Conservation (phyloP, 108 stramenopile species). For the Aureococcus anophagefferens region DNA sequence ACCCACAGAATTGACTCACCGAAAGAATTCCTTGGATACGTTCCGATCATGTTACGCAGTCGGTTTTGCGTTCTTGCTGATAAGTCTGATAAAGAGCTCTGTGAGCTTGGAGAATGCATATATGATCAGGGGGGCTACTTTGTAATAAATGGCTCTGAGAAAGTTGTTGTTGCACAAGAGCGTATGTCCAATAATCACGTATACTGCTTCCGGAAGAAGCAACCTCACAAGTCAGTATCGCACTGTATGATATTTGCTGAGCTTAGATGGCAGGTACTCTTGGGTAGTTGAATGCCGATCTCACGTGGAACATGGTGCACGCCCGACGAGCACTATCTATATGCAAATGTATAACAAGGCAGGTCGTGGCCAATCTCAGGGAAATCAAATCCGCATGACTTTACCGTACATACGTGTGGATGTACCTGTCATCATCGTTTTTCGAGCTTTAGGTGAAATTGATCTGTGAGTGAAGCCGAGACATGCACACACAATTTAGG, state of each 20-base stretch:
- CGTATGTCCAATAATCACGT: slow-evolving; percentile 97
- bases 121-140: slow-evolving; percentile 99
- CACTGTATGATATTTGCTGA: too few species aligned
- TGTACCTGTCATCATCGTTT: slow-evolving; percentile 94
- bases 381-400: slow-evolving; percentile 87
- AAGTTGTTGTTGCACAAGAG: slow-evolving; percentile 97
- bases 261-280: too few species aligned
- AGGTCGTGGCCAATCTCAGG: slow-evolving; percentile 70
- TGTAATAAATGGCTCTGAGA: slow-evolving; percentile 97
- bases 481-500: too few species aligned
- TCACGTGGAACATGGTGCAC: slow-evolving; percentile 70
- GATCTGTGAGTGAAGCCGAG: too few species aligned
- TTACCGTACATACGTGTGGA: slow-evolving; percentile 90
- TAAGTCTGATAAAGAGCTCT: slow-evolving; percentile 84
- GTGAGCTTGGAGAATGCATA: slow-evolving; percentile 94
- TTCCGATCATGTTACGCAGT: slow-evolving; percentile 94
- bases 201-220: slow-evolving; percentile 93
- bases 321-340: slow-evolving; percentile 82
- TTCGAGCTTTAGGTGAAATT: slow-evolving; percentile 91
- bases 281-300: slow-evolving; percentile 92
- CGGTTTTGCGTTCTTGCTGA: slow-evolving; percentile 86
- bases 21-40: slow-evolving; percentile 86
- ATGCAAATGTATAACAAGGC: slow-evolving; percentile 96
- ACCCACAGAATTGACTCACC: slow-evolving; percentile 33
- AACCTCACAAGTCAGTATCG: slow-evolving; percentile 59